Evolutionary conservation across 2,329 filamentous ascomycete species (phyloP), one percentile per base, ranked within the genome.

Genomic region (Diplocarpon rosae): DNA sequence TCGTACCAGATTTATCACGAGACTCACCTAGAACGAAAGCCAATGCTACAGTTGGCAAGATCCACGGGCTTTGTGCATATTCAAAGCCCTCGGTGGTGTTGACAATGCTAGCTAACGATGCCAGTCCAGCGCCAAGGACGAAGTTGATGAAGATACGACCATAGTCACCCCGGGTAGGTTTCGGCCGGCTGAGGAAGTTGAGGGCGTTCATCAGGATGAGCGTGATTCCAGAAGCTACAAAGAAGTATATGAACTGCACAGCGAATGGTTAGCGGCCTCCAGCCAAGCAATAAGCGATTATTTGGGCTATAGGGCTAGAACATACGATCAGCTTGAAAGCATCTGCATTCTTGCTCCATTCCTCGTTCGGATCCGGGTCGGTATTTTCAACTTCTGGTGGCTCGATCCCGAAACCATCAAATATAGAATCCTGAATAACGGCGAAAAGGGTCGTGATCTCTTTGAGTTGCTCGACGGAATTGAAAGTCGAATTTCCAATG

Each of bases 191-290:
- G 20, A 56, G 42, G 20, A 48, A 33, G 32, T 53, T 49, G 2
- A 57, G 38, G 1, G 49, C 35, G 29, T 51, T 52, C 49, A 56
- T 54, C 1, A 56, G 41, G 8, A 56, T 47, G 2, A 58, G 42
- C 1, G 53, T 53, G 1, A 52, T 4, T 9, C 53, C 54, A 1
- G 52, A 39, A 6, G 53, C 44, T 31, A 55, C 15, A 42, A 55
- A 56, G 48, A 57, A 58, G 27, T 58, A 58, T 1, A 47, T 38
- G 20, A 52, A 56, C 54, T 56, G 17, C 10, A 30, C 29, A 31
- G 1, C 20, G 2, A 10, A 12, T 6, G 11, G 14, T 33, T 28
- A 33, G 38, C 38, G 16, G 11, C 8, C 11, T 31, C 28, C 2
- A 37, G 10, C 10, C 16, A 13, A 17, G 31, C 2, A 20, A 6